Percentiles rank a stretch among this genome's conserved stretches.
Evolutionary conservation across 345 rosid genomes (phyloP).

Genomic region (Camelina neglecta): DNA sequence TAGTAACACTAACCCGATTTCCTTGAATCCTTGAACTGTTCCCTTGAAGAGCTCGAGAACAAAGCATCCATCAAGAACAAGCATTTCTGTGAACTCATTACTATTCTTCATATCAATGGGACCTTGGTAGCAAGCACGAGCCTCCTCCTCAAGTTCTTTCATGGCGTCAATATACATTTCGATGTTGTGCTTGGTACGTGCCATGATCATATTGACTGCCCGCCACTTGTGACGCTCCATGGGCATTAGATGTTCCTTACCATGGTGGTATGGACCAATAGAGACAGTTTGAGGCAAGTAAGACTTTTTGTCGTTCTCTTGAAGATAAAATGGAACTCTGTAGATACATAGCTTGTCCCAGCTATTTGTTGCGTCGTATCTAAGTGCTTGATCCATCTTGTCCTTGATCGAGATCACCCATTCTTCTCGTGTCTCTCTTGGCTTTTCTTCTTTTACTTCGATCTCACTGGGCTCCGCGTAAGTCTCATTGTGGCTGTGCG

Average conservation of each 20-base stretch:
- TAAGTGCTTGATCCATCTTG: constrained; percentile 57
- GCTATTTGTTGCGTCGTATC: constrained; percentile 55
- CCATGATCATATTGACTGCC: constrained; percentile 56
- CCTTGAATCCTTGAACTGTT: constrained; percentile 55
- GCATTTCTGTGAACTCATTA: constrained; percentile 71
- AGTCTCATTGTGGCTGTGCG: not conserved
- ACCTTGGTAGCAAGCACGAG: constrained; percentile 65
- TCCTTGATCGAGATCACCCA: constrained; percentile 76
- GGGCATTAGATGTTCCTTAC: constrained; percentile 56
- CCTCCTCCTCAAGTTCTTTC: constrained; percentile 60
- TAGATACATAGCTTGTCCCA: constrained; percentile 55
- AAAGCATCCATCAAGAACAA: constrained; percentile 81
- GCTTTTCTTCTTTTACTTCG: not conserved
- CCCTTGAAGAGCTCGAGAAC: constrained; percentile 68
- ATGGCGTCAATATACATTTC: constrained; percentile 56
- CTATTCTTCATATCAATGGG: constrained; percentile 48
- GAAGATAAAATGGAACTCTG: constrained; percentile 35
- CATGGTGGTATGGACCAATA: constrained; percentile 76
- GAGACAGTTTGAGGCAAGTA: constrained; percentile 77
- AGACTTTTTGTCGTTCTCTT: constrained; percentile 65
- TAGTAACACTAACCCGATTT: constrained; percentile 45
- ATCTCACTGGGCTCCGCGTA: not conserved
- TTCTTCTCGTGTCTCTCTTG: constrained; percentile 47
- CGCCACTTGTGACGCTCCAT: constrained; percentile 83
- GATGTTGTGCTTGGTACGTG: constrained; percentile 53